Conservation (phyloP, 306 rosid genomes). For the Hippophae tibetana region DNA sequence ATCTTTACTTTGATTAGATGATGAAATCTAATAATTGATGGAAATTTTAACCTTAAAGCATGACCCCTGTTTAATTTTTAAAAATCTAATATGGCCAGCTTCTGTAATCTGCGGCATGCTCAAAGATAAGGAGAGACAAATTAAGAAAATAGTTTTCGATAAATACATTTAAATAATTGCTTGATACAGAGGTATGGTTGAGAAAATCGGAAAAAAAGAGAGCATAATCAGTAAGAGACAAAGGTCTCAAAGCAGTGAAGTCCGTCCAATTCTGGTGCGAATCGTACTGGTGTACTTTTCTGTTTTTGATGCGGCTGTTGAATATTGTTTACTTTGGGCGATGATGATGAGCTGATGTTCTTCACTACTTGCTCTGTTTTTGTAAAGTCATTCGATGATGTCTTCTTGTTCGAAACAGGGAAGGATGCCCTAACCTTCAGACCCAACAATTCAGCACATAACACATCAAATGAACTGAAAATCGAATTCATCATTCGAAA, state of each 20-base stretch:
- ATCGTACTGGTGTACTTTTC: slow-evolving; percentile 5
- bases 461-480: slow-evolving; percentile 37
- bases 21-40: too few species aligned
- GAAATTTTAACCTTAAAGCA: too few species aligned
- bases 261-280: slow-evolving; percentile 37
- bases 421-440: slow-evolving; percentile 22
- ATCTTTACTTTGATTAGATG: too few species aligned
- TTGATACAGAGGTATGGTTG: background rate
- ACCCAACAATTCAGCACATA: slow-evolving; percentile 32
- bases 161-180: too few species aligned
- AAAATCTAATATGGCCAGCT: too few species aligned
- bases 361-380: background rate
- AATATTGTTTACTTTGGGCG: background rate
- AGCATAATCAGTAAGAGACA: slow-evolving; percentile 9
- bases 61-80: too few species aligned
- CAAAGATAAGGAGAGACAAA: too few species aligned
- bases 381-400: background rate
- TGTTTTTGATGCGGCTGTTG: background rate
- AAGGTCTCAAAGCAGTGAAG: slow-evolving; percentile 38
- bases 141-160: too few species aligned
- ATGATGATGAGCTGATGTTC: background rate
- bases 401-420: background rate
- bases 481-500: slow-evolving; percentile 31
- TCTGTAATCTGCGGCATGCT: too few species aligned
- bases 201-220: too few species aligned